Conservation (phyloP, 441 rosid genomes). For the Gossypium schwendimanii region DNA sequence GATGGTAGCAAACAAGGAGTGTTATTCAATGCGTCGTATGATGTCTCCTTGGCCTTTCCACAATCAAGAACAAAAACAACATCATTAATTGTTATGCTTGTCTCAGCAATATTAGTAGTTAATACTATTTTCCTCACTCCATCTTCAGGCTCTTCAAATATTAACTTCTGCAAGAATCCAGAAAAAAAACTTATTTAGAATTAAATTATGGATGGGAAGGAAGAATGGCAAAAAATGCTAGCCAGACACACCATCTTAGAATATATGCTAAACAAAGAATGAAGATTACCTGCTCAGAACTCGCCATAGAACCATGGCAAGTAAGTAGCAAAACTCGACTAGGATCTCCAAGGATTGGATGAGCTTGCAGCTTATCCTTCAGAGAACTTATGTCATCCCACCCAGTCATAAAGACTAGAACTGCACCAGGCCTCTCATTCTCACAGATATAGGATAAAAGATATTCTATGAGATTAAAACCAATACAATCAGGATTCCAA, state of each 20-base stretch:
- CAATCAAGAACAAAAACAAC: slow-evolving; percentile 88
- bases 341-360: slow-evolving; percentile 69
- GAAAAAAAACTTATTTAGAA: slow-evolving; percentile 14
- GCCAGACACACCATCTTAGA: slow-evolving; percentile 11
- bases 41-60: slow-evolving; percentile 92
- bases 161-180: slow-evolving; percentile 54
- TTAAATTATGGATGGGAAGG: background rate
- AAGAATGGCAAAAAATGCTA: slow-evolving; percentile 5
- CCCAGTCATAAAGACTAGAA: slow-evolving; percentile 88
- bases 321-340: slow-evolving; percentile 61
- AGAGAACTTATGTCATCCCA: slow-evolving; percentile 89
- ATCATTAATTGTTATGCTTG: slow-evolving; percentile 88
- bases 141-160: slow-evolving; percentile 68
- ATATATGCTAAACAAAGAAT: background rate
- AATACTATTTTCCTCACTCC: slow-evolving; percentile 84
- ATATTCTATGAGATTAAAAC: slow-evolving; percentile 80
- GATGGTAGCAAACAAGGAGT: slow-evolving; percentile 92
- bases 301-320: slow-evolving; percentile 96
- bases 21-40: slow-evolving; percentile 87
- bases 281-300: slow-evolving; percentile 74
- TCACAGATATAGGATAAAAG: slow-evolving; percentile 59
- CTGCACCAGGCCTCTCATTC: slow-evolving; percentile 70
- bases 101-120: slow-evolving; percentile 92
- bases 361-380: slow-evolving; percentile 70
- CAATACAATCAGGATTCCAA: slow-evolving; percentile 93